Percentiles rank a stretch among this genome's conserved stretches.
Conservation (phyloP, 2,329 filamentous ascomycete species). For the Diplodia sapinea region DNA sequence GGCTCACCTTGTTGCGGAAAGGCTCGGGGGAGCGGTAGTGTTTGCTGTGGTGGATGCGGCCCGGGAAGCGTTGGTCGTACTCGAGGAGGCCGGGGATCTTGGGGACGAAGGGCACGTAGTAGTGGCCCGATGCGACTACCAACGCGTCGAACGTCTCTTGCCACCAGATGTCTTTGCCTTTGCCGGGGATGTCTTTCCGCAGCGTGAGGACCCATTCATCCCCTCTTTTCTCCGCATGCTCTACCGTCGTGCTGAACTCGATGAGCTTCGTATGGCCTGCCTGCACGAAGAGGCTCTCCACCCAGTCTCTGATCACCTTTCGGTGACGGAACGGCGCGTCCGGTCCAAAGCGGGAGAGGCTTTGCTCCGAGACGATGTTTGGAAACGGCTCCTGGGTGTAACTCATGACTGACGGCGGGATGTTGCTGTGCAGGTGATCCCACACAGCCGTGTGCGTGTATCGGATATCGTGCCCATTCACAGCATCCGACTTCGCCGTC, state of each 20-base stretch:
- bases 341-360: slow-evolving; percentile 58
- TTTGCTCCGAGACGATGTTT: slow-evolving; percentile 48
- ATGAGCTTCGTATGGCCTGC: slow-evolving; percentile 42
- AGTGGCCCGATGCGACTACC: slow-evolving; percentile 77
- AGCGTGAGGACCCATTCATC: slow-evolving; percentile 43
- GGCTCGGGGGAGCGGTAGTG: slow-evolving; percentile 31
- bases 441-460: slow-evolving; percentile 54
- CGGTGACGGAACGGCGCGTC: slow-evolving; percentile 68
- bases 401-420: slow-evolving; percentile 65
- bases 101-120: slow-evolving; percentile 71
- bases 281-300: slow-evolving; percentile 56
- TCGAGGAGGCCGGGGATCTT: slow-evolving; percentile 63
- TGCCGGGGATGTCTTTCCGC: slow-evolving; percentile 31
- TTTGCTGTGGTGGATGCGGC: slow-evolving; percentile 63
- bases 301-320: slow-evolving; percentile 61
- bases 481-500: slow-evolving; percentile 33
- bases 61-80: slow-evolving; percentile 66
- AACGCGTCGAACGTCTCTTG: slow-evolving; percentile 66
- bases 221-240: slow-evolving; percentile 34
- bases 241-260: slow-evolving; percentile 47
- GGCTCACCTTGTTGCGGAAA: slow-evolving; percentile 31
- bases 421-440: slow-evolving; percentile 68
- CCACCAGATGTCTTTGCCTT: slow-evolving; percentile 46
- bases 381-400: slow-evolving; percentile 65
- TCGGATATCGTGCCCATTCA: slow-evolving; percentile 34